Evolutionary conservation across 345 rosid species (phyloP), one percentile per base, ranked within the genome.

Genomic region (Gossypium herbaceum): DNA sequence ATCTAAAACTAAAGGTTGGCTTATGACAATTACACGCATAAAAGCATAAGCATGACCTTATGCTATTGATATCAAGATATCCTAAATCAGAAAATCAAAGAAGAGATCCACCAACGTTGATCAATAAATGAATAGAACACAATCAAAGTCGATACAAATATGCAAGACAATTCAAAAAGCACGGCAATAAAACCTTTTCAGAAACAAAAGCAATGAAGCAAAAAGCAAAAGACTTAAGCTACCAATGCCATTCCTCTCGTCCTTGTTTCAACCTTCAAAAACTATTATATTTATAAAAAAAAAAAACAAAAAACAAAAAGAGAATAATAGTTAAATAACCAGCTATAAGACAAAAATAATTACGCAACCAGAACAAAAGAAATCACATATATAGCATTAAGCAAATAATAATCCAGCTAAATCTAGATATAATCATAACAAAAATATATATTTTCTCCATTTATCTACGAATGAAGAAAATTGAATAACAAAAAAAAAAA

Each of bases 61-160:
- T 29, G 5, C 48, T 70, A 69, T 51, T 17, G 12, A 55, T 50
- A 34, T 44, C 66, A 45, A 29, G 59, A 63, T 48, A 47, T 48
- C 76, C 47, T 24, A 17, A 12, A 45, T 56, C 45, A 57, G 55
- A 45, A 75, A 56, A 24, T 58, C 69, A 22, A 39, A 71, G 20
- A 66, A 70, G 41, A 52, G 27, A 57, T 29, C 69, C 47, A 55
- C 68, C 64, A 17, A 69, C 48, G 63, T 54, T 17, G 2, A 63
- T 72, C 69, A 54, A 68, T 78, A 41, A 64, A 76, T 20, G 20
- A 72, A 71, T 24, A 51, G 71, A 79, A 63, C 34, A n/a, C 59
- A 15, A 17, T 45, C 72, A 73, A 54, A 13, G 50, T 51, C 7
- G 17, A 69, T 73, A 47, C 24, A 51, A 72, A 58, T 29, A 55